phyloP scores from a whole-genome alignment of 768 basidiomycete genomes.

The Pisolithus sp. region DNA sequence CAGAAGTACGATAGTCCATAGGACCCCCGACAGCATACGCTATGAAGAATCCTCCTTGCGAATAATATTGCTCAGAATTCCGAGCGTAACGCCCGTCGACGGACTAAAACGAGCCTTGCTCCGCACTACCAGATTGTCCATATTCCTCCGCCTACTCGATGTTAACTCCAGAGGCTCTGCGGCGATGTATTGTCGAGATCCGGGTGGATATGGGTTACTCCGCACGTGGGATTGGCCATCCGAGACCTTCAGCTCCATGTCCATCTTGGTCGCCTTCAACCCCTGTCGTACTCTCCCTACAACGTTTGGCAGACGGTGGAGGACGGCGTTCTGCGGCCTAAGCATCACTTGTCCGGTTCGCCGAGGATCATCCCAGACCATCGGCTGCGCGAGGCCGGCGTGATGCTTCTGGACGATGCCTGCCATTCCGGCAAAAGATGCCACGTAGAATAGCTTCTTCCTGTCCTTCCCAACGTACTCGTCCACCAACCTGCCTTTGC shows the following conservation, averaged over 20 bases:
- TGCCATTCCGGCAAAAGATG: conserved; percentile 28
- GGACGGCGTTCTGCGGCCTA: conserved; percentile 20
- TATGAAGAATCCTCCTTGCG: not conserved
- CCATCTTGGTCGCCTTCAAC: conserved; percentile 31
- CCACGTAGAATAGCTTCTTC: conserved; percentile 14
- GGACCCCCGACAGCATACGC: not conserved
- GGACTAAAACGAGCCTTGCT: not conserved
- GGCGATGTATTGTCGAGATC: conserved; percentile 42
- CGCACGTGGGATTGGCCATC: conserved; percentile 24
- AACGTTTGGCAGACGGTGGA: conserved; percentile 37
- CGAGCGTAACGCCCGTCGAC: not conserved
- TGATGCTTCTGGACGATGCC: conserved; percentile 15
- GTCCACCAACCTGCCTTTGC: conserved; percentile 55
- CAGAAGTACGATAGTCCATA: no score
- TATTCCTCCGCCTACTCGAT: not conserved
- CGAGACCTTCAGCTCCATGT: conserved; percentile 25
- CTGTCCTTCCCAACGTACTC: conserved; percentile 11
- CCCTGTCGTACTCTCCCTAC: conserved; percentile 39
- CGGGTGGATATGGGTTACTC: conserved; percentile 44
- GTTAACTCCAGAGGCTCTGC: conserved; percentile 17
- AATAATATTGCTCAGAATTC: not conserved
- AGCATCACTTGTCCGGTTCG: conserved; percentile 25
- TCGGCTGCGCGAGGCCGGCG: conserved; percentile 9
- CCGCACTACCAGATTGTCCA: not conserved
- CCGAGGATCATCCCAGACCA: conserved; percentile 26